Conservation (phyloP, 768 basidiomycete genomes). For the Mycena galericulata region DNA sequence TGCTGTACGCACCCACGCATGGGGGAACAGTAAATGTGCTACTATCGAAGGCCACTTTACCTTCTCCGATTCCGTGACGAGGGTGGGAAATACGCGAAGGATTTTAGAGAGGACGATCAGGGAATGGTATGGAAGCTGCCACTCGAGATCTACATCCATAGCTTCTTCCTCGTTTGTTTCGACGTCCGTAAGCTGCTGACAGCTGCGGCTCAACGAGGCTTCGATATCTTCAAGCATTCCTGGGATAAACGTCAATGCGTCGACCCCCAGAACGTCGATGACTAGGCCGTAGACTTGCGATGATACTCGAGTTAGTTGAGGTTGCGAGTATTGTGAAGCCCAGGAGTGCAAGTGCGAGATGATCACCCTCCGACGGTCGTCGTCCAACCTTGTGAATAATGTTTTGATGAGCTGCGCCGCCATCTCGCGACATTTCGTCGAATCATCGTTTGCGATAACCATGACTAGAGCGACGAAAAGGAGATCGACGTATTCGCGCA, state of each 20-base stretch:
- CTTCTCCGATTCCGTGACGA: constrained; percentile 55
- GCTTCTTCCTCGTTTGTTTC: constrained; percentile 59
- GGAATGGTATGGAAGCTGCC: constrained; percentile 88
- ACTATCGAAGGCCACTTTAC: constrained; percentile 75
- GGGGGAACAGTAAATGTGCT: constrained; percentile 84
- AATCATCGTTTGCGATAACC: constrained; percentile 94
- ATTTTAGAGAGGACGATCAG: constrained; percentile 76
- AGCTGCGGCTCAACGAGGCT: constrained; percentile 58
- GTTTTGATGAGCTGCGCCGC: constrained; percentile 85
- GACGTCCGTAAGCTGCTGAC: constrained; percentile 51
- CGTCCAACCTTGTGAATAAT: constrained; percentile 77
- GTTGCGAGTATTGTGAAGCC: constrained; percentile 72
- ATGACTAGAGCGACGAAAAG: constrained; percentile 93
- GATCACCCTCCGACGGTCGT: constrained; percentile 64
- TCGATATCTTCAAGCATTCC: constrained; percentile 70
- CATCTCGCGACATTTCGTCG: constrained; percentile 89
- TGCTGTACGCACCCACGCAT: constrained; percentile 92
- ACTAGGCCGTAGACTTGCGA: constrained; percentile 87
- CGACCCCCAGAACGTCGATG: constrained; percentile 72
- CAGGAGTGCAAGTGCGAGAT: constrained; percentile 84
- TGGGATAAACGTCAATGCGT: constrained; percentile 57
- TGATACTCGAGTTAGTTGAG: constrained; percentile 76
- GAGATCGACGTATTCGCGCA: constrained; percentile 86
- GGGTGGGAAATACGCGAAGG: constrained; percentile 66
- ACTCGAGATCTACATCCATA: constrained; percentile 72